Evolutionary conservation across 352 stramenopile species (phyloP).

Genomic region (Phytopythium boreale): DNA sequence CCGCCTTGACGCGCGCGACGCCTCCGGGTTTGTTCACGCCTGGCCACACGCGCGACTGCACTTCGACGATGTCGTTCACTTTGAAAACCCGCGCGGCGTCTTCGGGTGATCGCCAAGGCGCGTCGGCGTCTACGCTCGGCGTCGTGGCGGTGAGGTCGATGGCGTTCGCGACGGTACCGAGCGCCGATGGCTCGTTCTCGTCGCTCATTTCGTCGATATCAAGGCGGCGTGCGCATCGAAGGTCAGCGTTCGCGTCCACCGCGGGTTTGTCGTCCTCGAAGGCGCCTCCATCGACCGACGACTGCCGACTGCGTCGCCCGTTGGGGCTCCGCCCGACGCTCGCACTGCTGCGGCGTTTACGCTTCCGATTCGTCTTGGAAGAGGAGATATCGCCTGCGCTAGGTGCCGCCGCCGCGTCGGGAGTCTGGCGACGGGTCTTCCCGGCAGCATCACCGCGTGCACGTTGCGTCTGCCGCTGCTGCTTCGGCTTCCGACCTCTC

Average conservation of each 20-base stretch:
- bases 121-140: conserved; percentile 9
- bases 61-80: conserved; percentile 52
- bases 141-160: conserved; percentile 7
- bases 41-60: conserved; percentile 48
- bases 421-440: conserved; percentile 28
- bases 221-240: conserved; percentile 33
- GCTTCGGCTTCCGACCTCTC: conserved; percentile 15
- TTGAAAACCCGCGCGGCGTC: conserved; percentile 31
- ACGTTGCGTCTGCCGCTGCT: conserved; percentile 17
- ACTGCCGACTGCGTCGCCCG: conserved; percentile 11
- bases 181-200: conserved; percentile 6
- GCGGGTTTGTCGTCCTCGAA: conserved; percentile 15
- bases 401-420: conserved; percentile 11
- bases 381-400: conserved; percentile 27
- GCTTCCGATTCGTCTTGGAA: conserved; percentile 43
- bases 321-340: conserved; percentile 10
- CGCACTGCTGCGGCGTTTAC: conserved; percentile 35
- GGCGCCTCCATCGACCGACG: conserved; percentile 8
- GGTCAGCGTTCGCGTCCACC: conserved; percentile 2
- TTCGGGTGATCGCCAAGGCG: conserved; percentile 13
- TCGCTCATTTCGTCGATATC: conserved; percentile 50
- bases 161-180: not conserved
- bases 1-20: conserved; percentile 52
- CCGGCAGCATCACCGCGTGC: conserved; percentile 8
- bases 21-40: conserved; percentile 72